Base-by-base conservation (phyloP, 345 rosid genomes). In the Salix purpurea region DNA sequence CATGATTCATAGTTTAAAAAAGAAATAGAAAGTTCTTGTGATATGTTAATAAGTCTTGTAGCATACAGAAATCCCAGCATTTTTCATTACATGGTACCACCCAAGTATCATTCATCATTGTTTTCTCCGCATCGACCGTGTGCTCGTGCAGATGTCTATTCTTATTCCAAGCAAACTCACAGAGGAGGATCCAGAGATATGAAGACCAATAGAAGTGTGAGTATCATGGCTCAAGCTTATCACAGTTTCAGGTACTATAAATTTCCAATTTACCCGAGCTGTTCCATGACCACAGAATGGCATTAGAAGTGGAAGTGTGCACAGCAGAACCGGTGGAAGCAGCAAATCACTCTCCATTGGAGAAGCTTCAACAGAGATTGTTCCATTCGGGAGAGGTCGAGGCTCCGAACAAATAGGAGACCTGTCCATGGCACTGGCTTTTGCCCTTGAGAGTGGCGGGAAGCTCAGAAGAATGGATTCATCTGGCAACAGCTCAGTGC, bases 361-460 rank as follows among this genome's bases (percentile, higher is more conserved):
- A 68, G 88, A 87, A 71, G 75, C 78, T 72, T 83, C 92, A 18
- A 83, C 74, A 34, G 86, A 91, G 83, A 82, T 95, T 62, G 85
- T 90, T 71, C 88, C 93, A 34, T 88, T 86, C 39, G 84, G 86
- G 46, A 83, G 85, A 77, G 86, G 79, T 61, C 82, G 66, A 61
- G 84, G 70, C 78, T 74, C 88, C 14, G 86, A 86, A 56, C 89
- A 88, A 62, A 50, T 85, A 2, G 82, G 87, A 83, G 93, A 90
- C 71, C 81, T 91, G 13, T 90, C 96, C 14, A 75, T 84, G 88
- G 97, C 89, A 37, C 85, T 93, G 64, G 86, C 97, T 69, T 88
- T 90, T 82, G 94, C 94, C 73, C 78, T 91, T 4, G 89, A 91
- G 82, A 91, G 90, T 67, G 99, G 93, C 71, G 92, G 94, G 60